Conservation (phyloP, 1,284 basidiomycete genomes). For the Phaffia rhodozyma region DNA sequence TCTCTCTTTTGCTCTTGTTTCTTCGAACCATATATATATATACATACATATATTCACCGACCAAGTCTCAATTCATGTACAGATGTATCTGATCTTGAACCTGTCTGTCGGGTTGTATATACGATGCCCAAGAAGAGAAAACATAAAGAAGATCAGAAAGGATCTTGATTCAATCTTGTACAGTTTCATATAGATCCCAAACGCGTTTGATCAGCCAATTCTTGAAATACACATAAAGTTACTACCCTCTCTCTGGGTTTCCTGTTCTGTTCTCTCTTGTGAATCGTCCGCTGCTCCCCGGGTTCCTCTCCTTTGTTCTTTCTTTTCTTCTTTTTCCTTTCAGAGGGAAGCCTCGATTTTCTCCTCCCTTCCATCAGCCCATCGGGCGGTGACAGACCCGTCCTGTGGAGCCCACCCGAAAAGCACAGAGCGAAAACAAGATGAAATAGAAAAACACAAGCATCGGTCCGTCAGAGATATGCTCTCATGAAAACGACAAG, state of each 20-base stretch:
- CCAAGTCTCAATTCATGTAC: no score
- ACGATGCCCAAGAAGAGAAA: no score
- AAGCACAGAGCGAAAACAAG: background rate
- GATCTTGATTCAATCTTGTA: no score
- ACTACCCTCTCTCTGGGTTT: background rate
- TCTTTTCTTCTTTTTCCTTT: background rate
- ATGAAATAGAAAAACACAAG: background rate
- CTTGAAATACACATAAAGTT: no score
- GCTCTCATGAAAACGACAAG: slow-evolving; percentile 5
- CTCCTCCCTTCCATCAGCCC: slow-evolving; percentile 31
- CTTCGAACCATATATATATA: no score
- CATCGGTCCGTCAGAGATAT: background rate
- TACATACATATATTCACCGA: no score
- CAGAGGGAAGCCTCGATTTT: slow-evolving; percentile 21
- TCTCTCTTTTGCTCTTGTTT: background rate
- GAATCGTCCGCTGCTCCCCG: background rate
- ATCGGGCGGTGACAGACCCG: slow-evolving; percentile 36
- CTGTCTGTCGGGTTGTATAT: no score
- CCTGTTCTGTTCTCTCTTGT: background rate
- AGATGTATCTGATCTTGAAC: no score
- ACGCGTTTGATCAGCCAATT: no score
- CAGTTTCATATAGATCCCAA: no score
- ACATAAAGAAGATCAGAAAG: no score
- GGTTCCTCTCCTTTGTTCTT: slow-evolving; percentile 1
- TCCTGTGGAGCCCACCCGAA: slow-evolving; percentile 24